These are phyloP conservation scores for Amorphotheca resinae DNA, from an alignment of 495 filamentous ascomycete species.

Conservation along the genomic window DNA sequence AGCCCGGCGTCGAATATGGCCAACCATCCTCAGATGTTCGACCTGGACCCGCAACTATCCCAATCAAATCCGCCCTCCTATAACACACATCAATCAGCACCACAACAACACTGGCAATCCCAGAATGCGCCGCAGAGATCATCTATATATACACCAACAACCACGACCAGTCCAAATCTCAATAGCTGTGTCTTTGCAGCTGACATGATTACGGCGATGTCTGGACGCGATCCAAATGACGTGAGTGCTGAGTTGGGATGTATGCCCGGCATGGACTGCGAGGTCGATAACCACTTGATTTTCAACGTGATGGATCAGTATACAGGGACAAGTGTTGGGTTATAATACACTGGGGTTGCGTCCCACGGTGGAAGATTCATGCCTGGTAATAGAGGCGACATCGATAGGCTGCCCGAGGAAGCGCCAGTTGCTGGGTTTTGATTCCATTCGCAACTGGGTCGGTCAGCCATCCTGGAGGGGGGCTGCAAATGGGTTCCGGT, in stretches of 20 bases:
- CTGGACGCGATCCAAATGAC: constrained; percentile 10
- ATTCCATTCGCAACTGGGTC: no score
- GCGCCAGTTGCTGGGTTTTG: no score
- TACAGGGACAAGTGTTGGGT: constrained; percentile 3
- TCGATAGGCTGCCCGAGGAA: no score
- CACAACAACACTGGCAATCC: constrained; percentile 10
- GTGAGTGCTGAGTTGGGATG: constrained; percentile 20
- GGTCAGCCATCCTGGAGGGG: no score
- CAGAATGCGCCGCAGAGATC: constrained; percentile 4
- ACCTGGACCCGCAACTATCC: constrained; percentile 10
- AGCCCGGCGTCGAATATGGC: constrained; percentile 3
- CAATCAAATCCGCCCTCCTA: constrained; percentile 6
- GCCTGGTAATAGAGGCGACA: no score
- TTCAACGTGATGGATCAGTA: constrained; percentile 22
- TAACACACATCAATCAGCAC: neutral
- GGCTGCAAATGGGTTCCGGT: no score
- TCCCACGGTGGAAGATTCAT: no score
- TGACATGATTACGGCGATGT: constrained; percentile 21
- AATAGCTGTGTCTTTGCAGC: constrained; percentile 18
- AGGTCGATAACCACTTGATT: constrained; percentile 20
- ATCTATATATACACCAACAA: constrained; percentile 11
- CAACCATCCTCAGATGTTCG: constrained; percentile 6
- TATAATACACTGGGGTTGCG: no score
- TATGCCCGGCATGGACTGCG: constrained; percentile 17
- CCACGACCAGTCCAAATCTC: constrained; percentile 4